Evolutionary conservation across 2,329 filamentous ascomycete species (phyloP), one percentile per base, ranked within the genome.

Genomic region (Eutypa lata): DNA sequence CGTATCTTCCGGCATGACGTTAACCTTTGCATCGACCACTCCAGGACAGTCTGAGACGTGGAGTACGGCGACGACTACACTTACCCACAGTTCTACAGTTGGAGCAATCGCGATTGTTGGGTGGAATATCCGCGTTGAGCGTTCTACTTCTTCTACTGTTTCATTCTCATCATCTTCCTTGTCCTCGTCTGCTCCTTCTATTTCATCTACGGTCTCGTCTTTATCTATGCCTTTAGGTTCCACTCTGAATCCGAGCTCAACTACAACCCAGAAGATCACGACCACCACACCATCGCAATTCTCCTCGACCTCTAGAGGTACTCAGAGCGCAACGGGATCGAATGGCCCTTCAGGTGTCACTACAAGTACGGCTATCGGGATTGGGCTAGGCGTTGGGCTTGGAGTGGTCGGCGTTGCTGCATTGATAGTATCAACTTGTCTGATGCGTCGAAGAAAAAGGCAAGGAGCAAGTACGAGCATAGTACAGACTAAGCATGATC

Each of bases 41-140:
- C 18, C 37, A 1, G 40, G 47, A n/a, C 49, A 46, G n/a, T 48
- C 49, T 14, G 28, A 40, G 8, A 2, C 18, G 11, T 61, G 57
- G 57, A 38, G 38, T 16, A 56, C 22, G 3, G 43, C 48, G 14
- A 61, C 58, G 18, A 58, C 53, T 10, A 58, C 26, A 18, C 52
- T 59, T 7, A 43, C 43, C 18, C 2, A 10, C 18, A 53, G 35
- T 13, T 61, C 55, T 3, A 42, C 22, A 11, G 51, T 57, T 2
- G 53, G 57, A 13, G 53, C 58, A 18, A 58, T 59, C 21, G 53
- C 55, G 10, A 47, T 59, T 6, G 56, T 56, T 14, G 59, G 61
- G 8, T 60, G 55, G 54, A 58, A 62, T 47, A 58, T 57, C 40
- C 13, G 44, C 24, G 19, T 43, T 14, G 13, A 45, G 18, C 22